Percentiles rank a stretch among this genome's conserved stretches.
These are phyloP conservation scores for Amanita phalloides DNA, from an alignment of 768 basidiomycete genomes.

Conservation along the genomic window DNA sequence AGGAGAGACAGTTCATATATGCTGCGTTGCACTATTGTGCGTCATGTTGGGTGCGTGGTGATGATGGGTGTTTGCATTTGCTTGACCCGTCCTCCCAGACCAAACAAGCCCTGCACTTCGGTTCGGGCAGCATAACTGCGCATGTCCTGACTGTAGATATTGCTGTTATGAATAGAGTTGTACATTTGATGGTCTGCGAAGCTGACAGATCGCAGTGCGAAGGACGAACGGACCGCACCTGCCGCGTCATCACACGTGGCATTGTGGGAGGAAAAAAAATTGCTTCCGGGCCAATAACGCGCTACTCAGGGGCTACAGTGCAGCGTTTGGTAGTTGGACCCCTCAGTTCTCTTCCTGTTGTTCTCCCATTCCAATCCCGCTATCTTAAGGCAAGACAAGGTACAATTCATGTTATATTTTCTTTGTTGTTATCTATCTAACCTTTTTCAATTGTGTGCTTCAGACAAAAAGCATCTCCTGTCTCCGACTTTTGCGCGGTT, in stretches of 20 bases:
- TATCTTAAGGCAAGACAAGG: background rate
- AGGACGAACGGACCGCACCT: background rate
- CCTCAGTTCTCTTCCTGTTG: slow-evolving; percentile 7
- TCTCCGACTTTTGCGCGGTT: slow-evolving; percentile 4
- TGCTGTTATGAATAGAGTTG: background rate
- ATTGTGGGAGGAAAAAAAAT: slow-evolving; percentile 14
- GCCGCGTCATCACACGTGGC: slow-evolving; percentile 11
- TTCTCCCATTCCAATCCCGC: background rate
- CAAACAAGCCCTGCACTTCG: background rate
- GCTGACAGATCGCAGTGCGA: background rate
- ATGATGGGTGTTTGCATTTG: background rate
- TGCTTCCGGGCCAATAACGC: slow-evolving; percentile 12
- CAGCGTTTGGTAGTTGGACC: slow-evolving; percentile 5
- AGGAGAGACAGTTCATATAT: background rate
- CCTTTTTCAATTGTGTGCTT: background rate
- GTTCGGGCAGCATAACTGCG: too few species aligned
- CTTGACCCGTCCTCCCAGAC: background rate
- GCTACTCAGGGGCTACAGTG: slow-evolving; percentile 16
- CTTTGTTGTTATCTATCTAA: background rate
- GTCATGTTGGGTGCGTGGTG: background rate
- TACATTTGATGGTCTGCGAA: background rate
- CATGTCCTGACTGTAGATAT: background rate
- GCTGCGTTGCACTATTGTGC: background rate
- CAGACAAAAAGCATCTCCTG: slow-evolving; percentile 9
- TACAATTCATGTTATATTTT: background rate